phyloP scores from a whole-genome alignment of 2,329 filamentous ascomycete species.

The Parascedosporium putredinis region DNA sequence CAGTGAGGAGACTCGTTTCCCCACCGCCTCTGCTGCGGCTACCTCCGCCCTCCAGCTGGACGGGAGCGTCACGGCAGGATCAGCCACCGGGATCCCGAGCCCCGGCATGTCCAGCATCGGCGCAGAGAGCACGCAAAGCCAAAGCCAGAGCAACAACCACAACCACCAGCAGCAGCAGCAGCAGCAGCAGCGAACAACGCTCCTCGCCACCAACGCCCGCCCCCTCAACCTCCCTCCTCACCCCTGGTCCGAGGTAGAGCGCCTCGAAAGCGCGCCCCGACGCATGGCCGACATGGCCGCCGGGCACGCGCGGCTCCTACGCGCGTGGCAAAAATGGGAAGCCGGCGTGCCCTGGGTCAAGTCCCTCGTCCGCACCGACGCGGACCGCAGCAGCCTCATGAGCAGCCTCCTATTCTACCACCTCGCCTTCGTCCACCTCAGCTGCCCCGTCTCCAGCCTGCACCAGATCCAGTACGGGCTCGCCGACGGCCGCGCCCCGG shows the following conservation, averaged over 20 bases:
- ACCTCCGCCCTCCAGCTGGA: too few relatives aligned
- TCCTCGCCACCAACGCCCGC: not conserved
- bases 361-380: not conserved
- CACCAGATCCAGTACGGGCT: slow-evolving; percentile 4
- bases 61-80: not conserved
- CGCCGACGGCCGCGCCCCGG: not conserved
- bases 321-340: slow-evolving; percentile 3
- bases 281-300: not conserved
- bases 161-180: too few relatives aligned
- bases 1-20: not conserved
- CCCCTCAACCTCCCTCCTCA: too few relatives aligned
- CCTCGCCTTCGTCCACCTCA: not conserved
- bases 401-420: slow-evolving; percentile 5
- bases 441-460: not conserved
- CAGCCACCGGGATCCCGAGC: not conserved
- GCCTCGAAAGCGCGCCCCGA: not conserved
- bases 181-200: not conserved
- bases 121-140: not conserved
- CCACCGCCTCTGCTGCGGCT: not conserved
- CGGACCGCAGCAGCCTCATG: slow-evolving; percentile 1
- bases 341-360: not conserved
- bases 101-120: not conserved
- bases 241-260: slow-evolving; percentile 1
- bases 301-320: not conserved
- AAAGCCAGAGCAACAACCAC: too few relatives aligned